Evolutionary conservation across 2,329 filamentous ascomycete genomes (phyloP).

Genomic region (Colletotrichum tabaci): DNA sequence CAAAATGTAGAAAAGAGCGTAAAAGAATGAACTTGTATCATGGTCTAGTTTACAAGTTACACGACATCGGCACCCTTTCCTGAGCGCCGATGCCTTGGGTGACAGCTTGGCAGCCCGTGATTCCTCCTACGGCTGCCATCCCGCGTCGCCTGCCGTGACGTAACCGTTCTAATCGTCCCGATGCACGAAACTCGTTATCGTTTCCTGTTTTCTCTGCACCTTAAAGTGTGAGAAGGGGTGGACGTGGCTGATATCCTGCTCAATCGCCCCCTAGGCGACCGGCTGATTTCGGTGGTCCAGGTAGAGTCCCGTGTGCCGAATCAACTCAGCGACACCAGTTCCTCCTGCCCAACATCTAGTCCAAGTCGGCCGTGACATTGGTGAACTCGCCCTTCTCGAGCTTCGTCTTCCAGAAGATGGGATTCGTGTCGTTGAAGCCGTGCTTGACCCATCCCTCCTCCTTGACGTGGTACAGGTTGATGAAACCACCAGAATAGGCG

Average conservation of each 20-base stretch:
- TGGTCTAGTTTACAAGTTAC: slow-evolving; percentile 45
- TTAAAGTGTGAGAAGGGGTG: neutral
- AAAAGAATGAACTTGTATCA: slow-evolving; percentile 42
- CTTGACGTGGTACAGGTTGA: slow-evolving; percentile 99
- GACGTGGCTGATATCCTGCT: neutral
- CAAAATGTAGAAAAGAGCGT: neutral
- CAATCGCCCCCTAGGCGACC: neutral
- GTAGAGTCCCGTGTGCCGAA: neutral
- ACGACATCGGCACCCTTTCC: slow-evolving; percentile 23
- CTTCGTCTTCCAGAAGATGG: slow-evolving; percentile 99
- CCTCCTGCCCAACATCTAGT: slow-evolving; percentile 54
- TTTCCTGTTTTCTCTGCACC: slow-evolving; percentile 12
- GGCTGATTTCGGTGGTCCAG: neutral
- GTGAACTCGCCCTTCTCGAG: slow-evolving; percentile 98
- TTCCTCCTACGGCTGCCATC: slow-evolving; percentile 18
- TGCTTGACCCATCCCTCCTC: slow-evolving; percentile 99
- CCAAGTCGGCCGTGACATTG: slow-evolving; percentile 87
- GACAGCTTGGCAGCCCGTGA: slow-evolving; percentile 12
- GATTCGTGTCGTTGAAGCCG: slow-evolving; percentile 97
- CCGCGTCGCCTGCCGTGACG: slow-evolving; percentile 7
- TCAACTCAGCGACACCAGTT: slow-evolving; percentile 5
- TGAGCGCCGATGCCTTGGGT: slow-evolving; percentile 12
- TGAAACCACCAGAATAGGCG: slow-evolving; percentile 98
- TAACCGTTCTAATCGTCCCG: slow-evolving; percentile 26
- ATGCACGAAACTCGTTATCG: slow-evolving; percentile 10